Base-by-base conservation (phyloP, 2,329 filamentous ascomycete species). In the Arthroderma sp. region DNA sequence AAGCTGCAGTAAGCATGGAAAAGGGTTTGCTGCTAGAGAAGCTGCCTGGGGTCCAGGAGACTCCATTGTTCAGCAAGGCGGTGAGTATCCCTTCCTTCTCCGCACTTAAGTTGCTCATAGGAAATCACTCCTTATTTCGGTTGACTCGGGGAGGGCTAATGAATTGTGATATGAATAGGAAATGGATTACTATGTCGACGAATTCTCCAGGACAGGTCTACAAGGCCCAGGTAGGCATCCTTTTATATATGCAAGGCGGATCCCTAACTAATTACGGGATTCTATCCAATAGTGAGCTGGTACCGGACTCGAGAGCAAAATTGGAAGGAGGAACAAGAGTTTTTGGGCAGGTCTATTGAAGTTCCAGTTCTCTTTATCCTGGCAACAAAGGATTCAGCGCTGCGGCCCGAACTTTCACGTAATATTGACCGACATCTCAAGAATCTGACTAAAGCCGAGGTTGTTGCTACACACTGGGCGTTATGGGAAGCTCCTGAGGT, bases 391-490 rank as follows among this genome's bases (percentile, higher is more conserved):
- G 93, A 98, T 69, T 64, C 66, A 0, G 87, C 91, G 1, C 74
- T 97, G 63, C 86, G 84, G 58, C 83, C 87, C 0, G 74, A 77
- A 39, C 81, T 96, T 80, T 80, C 85, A 0, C 73, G 71, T 23
- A 80, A 81, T 0, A 95, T 95, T 88, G 83, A 83, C 19, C 75
- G 77, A 62, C 74, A 76, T 61, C 82, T 91, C 59, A 79, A 81
- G 1, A 78, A 82, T 51, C 71, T 94, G 66, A 86, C 81, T 6
- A 77, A 79, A 60, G 78, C 74, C 7, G 81, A 87, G 68, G 84
- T 95, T 56, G 71, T 84, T 37, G 79, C 85, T 0, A 76, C 79
- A 17, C 93, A 97, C 72, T 97, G 91, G 91, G 87, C 85, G 49
- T 73, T 95, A 67, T 84, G 82, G 76, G 82, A 95, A 75, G 81